Conservation (phyloP, 805 yeast genomes). For the Jamesozyma lodderae region DNA sequence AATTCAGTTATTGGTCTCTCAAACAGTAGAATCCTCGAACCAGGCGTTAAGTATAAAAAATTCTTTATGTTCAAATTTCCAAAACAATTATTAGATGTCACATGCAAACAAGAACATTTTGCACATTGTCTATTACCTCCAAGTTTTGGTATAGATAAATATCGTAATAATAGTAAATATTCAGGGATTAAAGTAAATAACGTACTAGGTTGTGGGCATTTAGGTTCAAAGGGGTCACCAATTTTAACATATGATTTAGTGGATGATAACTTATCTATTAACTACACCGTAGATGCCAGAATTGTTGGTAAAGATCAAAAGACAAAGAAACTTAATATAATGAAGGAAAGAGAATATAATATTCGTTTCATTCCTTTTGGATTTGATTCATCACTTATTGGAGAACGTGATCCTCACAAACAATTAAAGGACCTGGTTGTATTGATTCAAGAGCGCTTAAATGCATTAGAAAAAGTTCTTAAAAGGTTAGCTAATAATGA, state of each 20-base stretch:
- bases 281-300: conserved; percentile 47
- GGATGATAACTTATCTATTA: conserved; percentile 32
- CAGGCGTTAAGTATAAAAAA: conserved; percentile 44
- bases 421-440: conserved; percentile 9
- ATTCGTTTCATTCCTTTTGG: conserved; percentile 27
- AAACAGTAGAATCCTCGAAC: conserved; percentile 36
- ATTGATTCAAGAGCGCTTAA: conserved; percentile 11
- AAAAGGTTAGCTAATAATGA: conserved; percentile 9
- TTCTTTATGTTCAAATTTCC: conserved; percentile 52
- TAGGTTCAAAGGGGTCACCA: conserved; percentile 44
- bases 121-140: conserved; percentile 33
- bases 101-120: conserved; percentile 37
- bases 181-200: conserved; percentile 25
- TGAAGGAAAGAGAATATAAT: conserved; percentile 17
- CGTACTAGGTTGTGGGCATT: conserved; percentile 47
- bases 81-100: conserved; percentile 39
- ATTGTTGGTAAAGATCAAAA: conserved; percentile 39
- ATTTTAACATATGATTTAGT: conserved; percentile 39
- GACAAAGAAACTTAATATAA: conserved; percentile 10
- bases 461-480: conserved; percentile 8
- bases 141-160: conserved; percentile 32
- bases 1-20: conserved; percentile 34
- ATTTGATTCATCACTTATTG: conserved; percentile 9
- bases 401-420: conserved; percentile 7
- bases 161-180: conserved; percentile 19